Evolutionary conservation across 1,284 basidiomycete genomes (phyloP).

Genomic region (Vanrija sp.): DNA sequence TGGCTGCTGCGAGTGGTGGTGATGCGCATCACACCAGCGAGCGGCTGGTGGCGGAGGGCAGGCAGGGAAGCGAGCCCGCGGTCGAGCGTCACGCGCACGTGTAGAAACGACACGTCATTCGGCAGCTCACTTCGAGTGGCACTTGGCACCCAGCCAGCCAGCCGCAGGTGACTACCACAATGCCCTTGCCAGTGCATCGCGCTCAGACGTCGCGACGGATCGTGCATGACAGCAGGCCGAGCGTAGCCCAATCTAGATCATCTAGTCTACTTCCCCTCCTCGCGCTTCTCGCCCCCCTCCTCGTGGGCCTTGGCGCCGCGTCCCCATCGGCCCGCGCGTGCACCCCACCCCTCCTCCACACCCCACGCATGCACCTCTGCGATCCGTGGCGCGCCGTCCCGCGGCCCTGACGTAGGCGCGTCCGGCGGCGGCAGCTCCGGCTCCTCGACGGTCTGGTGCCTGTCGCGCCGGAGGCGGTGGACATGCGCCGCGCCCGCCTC

Average conservation of each 20-base stretch:
- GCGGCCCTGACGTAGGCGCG: constrained; percentile 4
- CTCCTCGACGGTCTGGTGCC: background rate
- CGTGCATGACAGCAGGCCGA: no score
- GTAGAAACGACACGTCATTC: no score
- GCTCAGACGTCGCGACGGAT: no score
- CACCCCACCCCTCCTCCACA: constrained; percentile 51
- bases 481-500: background rate
- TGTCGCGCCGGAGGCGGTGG: background rate
- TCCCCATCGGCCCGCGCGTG: constrained; percentile 52
- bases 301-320: constrained; percentile 38
- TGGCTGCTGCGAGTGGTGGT: no score
- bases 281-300: constrained; percentile 1
- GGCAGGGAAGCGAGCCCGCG: no score
- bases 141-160: no score
- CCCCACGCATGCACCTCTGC: constrained; percentile 46
- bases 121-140: no score
- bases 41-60: no score
- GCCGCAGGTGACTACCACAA: no score
- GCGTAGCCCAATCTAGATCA: background rate
- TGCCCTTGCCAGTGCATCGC: no score
- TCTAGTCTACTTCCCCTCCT: background rate
- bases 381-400: constrained; percentile 31
- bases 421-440: background rate
- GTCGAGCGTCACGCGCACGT: no score
- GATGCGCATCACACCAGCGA: no score